phyloP scores from a whole-genome alignment of 129 eudicot genomes.

The Chrysanthemum makinoi region DNA sequence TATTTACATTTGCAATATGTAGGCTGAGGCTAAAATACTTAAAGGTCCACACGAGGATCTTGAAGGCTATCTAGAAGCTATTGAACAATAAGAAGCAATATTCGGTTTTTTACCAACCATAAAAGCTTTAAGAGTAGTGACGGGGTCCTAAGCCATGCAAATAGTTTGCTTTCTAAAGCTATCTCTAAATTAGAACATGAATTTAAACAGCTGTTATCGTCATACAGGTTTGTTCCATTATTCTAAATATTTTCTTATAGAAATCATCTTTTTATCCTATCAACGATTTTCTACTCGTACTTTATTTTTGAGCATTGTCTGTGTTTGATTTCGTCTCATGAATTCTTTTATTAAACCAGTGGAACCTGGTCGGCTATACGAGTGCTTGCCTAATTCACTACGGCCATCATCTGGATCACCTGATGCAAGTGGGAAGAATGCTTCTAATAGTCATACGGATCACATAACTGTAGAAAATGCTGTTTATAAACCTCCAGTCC shows the following conservation, averaged over 20 bases:
- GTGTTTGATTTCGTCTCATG: not conserved
- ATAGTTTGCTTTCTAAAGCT: slow-evolving; percentile 78
- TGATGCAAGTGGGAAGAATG: slow-evolving; percentile 57
- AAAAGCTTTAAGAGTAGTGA: too few species aligned
- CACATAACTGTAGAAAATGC: slow-evolving; percentile 53
- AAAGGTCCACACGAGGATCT: too few species aligned
- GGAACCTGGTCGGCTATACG: slow-evolving; percentile 92
- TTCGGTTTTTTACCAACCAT: too few species aligned
- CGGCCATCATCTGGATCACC: slow-evolving; percentile 89
- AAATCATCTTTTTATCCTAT: not conserved
- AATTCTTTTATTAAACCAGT: slow-evolving; percentile 69
- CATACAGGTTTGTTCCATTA: slow-evolving; percentile 62
- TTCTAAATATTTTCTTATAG: slow-evolving; percentile 1
- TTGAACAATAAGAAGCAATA: too few species aligned
- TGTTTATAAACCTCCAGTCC: slow-evolving; percentile 66
- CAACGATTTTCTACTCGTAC: not conserved
- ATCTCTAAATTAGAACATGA: slow-evolving; percentile 88
- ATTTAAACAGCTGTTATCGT: slow-evolving; percentile 65
- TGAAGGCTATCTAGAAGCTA: too few species aligned
- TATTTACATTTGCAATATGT: too few species aligned
- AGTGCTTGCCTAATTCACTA: slow-evolving; percentile 91
- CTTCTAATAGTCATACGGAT: slow-evolving; percentile 52
- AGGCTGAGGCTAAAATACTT: too few species aligned
- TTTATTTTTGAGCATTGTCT: not conserved
- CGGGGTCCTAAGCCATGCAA: slow-evolving; percentile 77